A percentile compares a stretch with the other conserved stretches of the same genome.
phyloP scores from a whole-genome alignment of 441 rosid species.

The Iberis amara region DNA sequence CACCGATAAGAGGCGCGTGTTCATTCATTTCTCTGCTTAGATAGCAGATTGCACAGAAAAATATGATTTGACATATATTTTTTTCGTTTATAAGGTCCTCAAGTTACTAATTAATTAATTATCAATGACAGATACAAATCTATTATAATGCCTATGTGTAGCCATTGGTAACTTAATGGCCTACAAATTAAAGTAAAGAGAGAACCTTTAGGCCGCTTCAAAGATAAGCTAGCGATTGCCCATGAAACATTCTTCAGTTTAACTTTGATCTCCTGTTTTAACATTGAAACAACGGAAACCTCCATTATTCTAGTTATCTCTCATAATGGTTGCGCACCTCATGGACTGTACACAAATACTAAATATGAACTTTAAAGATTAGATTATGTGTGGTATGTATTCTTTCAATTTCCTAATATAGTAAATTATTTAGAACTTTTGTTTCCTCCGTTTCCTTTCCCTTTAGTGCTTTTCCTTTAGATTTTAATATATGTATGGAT shows the following conservation, averaged over 20 bases:
- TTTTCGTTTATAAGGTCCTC: not conserved
- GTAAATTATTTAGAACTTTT: not conserved
- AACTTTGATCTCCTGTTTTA: conserved; percentile 53
- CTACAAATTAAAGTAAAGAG: conserved; percentile 18
- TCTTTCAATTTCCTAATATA: conserved; percentile 1
- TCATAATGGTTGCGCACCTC: conserved; percentile 14
- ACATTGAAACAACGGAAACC: conserved; percentile 28
- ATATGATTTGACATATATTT: not conserved
- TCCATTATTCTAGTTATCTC: not conserved
- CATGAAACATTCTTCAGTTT: conserved; percentile 84
- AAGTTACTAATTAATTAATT: not conserved
- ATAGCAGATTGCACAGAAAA: not conserved
- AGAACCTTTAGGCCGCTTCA: conserved; percentile 71
- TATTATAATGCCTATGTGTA: conserved; percentile 12
- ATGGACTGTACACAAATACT: conserved; percentile 18
- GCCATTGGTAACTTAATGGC: conserved; percentile 11
- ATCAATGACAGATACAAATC: not conserved
- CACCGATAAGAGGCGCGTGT: not conserved
- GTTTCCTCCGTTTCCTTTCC: conserved; percentile 1
- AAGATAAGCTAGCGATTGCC: conserved; percentile 75
- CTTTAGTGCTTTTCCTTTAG: conserved; percentile 10
- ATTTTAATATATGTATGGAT: conserved; percentile 15
- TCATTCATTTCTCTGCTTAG: not conserved
- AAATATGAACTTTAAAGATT: conserved; percentile 6
- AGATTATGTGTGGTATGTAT: not conserved